These are phyloP conservation scores for Elsinoe australis DNA, from an alignment of 2,329 filamentous ascomycete species.

Conservation along the genomic window DNA sequence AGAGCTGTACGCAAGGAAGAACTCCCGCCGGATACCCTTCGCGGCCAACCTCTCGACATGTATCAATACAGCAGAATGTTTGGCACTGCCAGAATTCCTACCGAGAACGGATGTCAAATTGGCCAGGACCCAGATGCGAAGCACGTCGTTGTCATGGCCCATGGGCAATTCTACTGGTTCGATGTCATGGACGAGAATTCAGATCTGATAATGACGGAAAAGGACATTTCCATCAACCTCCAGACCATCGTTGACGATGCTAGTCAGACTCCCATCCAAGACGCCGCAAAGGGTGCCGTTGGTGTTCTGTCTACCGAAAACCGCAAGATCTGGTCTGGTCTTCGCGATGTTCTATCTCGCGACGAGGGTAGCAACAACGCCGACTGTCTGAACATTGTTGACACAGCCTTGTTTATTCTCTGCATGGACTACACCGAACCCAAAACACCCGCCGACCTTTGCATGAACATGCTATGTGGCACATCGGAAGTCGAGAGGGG, in stretches of 20 bases:
- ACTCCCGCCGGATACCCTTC: constrained; percentile 77
- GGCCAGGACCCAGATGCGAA: constrained; percentile 89
- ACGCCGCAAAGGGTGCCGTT: constrained; percentile 88
- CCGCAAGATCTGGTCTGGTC: constrained; percentile 86
- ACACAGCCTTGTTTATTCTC: constrained; percentile 84
- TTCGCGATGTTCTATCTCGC: constrained; percentile 78
- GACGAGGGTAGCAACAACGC: constrained; percentile 89
- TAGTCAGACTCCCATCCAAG: constrained; percentile 78
- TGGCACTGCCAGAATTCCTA: constrained; percentile 88
- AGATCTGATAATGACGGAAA: constrained; percentile 94
- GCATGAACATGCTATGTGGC: constrained; percentile 96
- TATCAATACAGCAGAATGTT: constrained; percentile 96
- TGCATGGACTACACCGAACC: constrained; percentile 92
- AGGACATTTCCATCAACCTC: constrained; percentile 82
- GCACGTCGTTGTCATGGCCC: constrained; percentile 86
- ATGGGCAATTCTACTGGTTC: constrained; percentile 98
- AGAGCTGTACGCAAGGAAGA: constrained; percentile 89
- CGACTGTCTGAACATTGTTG: constrained; percentile 90
- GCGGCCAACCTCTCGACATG: constrained; percentile 86
- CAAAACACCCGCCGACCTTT: constrained; percentile 70
- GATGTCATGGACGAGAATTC: constrained; percentile 92
- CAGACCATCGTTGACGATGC: constrained; percentile 90
- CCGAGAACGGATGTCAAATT: constrained; percentile 89
- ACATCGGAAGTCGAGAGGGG: constrained; percentile 86
- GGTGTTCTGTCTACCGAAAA: constrained; percentile 95